Base-by-base conservation (phyloP, 2,329 filamentous ascomycete species). In the Talaromyces sp. region DNA sequence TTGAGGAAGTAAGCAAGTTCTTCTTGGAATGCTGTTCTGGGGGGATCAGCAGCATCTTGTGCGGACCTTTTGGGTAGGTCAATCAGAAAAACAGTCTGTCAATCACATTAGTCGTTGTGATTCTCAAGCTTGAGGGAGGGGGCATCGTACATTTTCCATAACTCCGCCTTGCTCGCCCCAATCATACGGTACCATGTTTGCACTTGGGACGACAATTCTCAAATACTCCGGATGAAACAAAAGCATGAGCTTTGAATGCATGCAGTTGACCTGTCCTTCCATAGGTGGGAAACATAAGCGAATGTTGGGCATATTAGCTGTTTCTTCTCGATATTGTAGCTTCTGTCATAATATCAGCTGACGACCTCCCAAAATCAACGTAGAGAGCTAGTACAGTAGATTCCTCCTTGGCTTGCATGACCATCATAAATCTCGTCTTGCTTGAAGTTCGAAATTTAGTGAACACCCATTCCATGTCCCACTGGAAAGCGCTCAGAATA, bases 221-320 rank as follows among this genome's bases (percentile, higher is more conserved):
- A 97, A 77, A 74, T 93, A 88, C 1, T 79, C 79, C 0, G 85
- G 79, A 70, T 92, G 91, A 71, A 93, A 94, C n/a, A 98, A 83
- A 1, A 98, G 78, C 84, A 96, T 93, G 50, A 98, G 82, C 74
- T 99, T 98, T 59, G 92, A 96, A 77, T 98, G 95, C 93, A 98
- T 97, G 71, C 84, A 88, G 27, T 88, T 89, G 6, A 87, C 79
- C 56, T 85, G 82, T 1, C 87, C 85, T 47, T 87, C 82, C 91
- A 97, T 94, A 2, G 85, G 84, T 16, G 94, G 94, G 73, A 98
- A 97, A 74, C 91, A 93, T 63, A 88, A 70, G 22, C 85, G 85
- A 63, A 96, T 82, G 60, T 84, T 83, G 11, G 74, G 73, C 69
- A 85, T 79, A 10, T 73, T 75, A 2, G 75, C 75, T 31, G 78